Evolutionary conservation across 2,329 filamentous ascomycete species (phyloP), one percentile per base, ranked within the genome.

Genomic region (Ceratocystis lukuohia): DNA sequence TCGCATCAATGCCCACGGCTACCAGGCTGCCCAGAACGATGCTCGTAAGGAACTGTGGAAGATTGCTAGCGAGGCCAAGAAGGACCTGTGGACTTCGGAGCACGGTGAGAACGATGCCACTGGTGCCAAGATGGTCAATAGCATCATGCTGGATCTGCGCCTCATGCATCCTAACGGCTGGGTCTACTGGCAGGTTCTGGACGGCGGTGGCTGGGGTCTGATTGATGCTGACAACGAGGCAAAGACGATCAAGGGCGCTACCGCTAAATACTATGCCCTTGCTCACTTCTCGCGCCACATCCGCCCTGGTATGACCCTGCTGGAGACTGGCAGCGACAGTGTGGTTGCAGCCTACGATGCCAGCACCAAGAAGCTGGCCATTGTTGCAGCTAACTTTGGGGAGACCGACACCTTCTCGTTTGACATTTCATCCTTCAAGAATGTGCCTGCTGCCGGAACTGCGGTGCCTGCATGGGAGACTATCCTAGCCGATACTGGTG

Each of bases 1-100:
- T 3, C 74, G 75, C n/a, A 73, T 78, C 69, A 78, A 78, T 67
- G 77, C 78, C 3, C 77, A 79, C 70, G 77, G 77, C n/a, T 78
- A 79, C 68, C 73, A 78, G 69, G 70, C 74, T 45, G 72, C 65
- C 3, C 65, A 62, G 5, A 77, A 77, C 5, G 61, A 69, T 30
- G 53, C 53, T 10, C 76, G 77, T 20, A 72, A 72, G 68, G 70
- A 66, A 2, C 70, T 79, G n/a, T 75, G 74, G 65, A 66, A 68
- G 1, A 69, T 73, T 1, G 73, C 73, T 1, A 57, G 68, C 5
- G 57, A 28, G 2, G 69, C 69, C 1, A 71, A 71, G 8, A 74
- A 75, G 70, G 74, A 70, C 61, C 65, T 78, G 1, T 78, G 77
- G 76, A 77, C 77, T 66, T 78, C 66, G 4, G 66, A 68, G 61